Evolutionary conservation across 192 early-diverging fungal species (phyloP).

Genomic region (Backusella morwellensis): DNA sequence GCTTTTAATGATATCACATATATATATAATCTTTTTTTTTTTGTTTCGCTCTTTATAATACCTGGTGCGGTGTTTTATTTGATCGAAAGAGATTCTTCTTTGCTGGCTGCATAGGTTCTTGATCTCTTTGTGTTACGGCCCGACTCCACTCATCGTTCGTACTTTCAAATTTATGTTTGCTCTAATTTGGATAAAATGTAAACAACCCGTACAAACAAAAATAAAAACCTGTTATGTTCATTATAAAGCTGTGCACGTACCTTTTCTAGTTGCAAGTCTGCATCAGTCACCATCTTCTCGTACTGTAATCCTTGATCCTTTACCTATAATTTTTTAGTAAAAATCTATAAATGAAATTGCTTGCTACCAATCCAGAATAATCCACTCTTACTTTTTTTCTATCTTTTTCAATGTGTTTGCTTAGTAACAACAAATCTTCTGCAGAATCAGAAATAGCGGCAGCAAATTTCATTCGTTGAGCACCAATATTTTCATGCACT

Average conservation of each 20-base stretch:
- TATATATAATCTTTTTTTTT: neutral
- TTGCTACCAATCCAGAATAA: neutral
- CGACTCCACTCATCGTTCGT: constrained; percentile 86
- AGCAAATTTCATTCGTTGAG: constrained; percentile 77
- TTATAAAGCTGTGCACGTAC: constrained; percentile 26
- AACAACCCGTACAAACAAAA: neutral
- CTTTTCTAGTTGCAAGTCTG: constrained; percentile 81
- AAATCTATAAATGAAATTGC: neutral
- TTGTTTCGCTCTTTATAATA: constrained; percentile 22
- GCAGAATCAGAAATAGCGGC: constrained; percentile 67
- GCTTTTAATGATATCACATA: neutral
- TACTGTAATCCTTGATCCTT: constrained; percentile 80
- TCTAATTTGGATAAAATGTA: constrained; percentile 33
- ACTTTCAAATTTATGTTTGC: constrained; percentile 67
- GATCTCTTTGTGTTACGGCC: constrained; percentile 55
- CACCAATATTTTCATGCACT: constrained; percentile 82
- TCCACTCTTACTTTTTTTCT: constrained; percentile 62
- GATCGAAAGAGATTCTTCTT: constrained; percentile 52
- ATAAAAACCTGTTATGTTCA: neutral
- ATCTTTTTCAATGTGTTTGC: constrained; percentile 77
- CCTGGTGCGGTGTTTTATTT: constrained; percentile 62
- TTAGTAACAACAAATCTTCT: constrained; percentile 72
- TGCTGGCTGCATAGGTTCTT: constrained; percentile 32
- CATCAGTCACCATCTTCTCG: constrained; percentile 73
- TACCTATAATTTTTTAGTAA: neutral